Base-by-base conservation (phyloP, 2,329 filamentous ascomycete species). In the Fusarium beomiforme region DNA sequence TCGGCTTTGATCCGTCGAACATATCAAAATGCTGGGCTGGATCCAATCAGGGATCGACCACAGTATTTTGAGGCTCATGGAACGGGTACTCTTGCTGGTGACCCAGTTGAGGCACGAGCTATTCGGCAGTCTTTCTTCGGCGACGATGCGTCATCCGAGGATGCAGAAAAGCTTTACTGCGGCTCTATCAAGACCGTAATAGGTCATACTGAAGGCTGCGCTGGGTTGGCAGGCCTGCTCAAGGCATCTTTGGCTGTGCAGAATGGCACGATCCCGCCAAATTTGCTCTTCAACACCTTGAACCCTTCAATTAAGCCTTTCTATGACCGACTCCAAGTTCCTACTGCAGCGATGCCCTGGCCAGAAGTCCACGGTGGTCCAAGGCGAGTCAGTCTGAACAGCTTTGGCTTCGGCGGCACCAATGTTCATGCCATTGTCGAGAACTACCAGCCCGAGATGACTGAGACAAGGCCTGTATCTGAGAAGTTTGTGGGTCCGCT, bases 241-340 rank as follows among this genome's bases (percentile, higher is more conserved):
- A 60, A 60, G 5, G 56, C 60, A n/a, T 60, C 57, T 31, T 6
- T 60, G 1, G 60, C 60, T 2, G 33, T 64, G 0, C 49, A 62
- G 31, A 61, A 26, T 8, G 34, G 19, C 24, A 49, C n/a, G 0
- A 62, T 62, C 3, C 59, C 59, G 1, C 59, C 59, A 4, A 62
- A 85, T 69, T 76, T 83, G 44, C 82, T 84, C 68, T 86, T 86
- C 77, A 82, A 85, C 71, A 70, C 80, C 6, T 81, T 83, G 4
- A 87, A 86, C 59, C 81, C 80, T 31, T 82, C 81, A 75, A 55
- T 69, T 10, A n/a, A 41, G 2, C 67, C 62, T 0, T 71, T 53
- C n/a, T 72, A 71, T 42, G 60, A 62, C 31, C 51, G 62, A 16
- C 54, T 75, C 4, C 51, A 72, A 26, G 59, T 76, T 24, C 67